Evolutionary conservation across 257 asterid genomes (phyloP).

Genomic region (Solanum sejunctum): DNA sequence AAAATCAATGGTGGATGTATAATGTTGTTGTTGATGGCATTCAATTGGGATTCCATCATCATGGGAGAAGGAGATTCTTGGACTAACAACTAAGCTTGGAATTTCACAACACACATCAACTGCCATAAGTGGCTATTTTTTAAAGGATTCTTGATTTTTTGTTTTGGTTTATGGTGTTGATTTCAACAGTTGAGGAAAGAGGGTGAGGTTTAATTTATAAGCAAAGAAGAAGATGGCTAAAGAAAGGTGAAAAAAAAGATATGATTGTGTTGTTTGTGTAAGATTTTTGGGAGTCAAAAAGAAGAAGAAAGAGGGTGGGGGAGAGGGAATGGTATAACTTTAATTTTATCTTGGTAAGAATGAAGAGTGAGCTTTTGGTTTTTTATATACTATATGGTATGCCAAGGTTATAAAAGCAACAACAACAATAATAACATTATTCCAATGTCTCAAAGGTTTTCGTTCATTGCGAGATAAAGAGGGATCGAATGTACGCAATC

Average conservation of each 20-base stretch:
- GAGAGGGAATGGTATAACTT: slow-evolving; percentile 1
- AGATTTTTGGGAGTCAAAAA: slow-evolving; percentile 30
- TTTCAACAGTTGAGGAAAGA: background rate
- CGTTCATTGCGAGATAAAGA: too few relatives aligned
- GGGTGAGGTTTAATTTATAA: background rate
- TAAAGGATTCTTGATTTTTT: background rate
- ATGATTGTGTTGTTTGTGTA: background rate
- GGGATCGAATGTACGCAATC: too few relatives aligned
- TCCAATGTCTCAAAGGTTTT: too few relatives aligned
- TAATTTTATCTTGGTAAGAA: slow-evolving; percentile 9
- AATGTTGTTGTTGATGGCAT: slow-evolving; percentile 1
- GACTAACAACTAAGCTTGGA: slow-evolving; percentile 32
- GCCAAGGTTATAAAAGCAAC: slow-evolving; percentile 9
- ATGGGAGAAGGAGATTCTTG: slow-evolving; percentile 71
- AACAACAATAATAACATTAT: too few relatives aligned
- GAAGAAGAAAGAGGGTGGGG: background rate
- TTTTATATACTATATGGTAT: background rate
- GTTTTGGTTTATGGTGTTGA: background rate
- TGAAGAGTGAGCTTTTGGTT: slow-evolving; percentile 32
- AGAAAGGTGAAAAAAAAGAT: background rate
- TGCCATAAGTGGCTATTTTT: slow-evolving; percentile 29
- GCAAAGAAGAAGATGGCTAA: background rate
- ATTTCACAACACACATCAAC: slow-evolving; percentile 51
- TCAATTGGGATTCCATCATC: slow-evolving; percentile 39
- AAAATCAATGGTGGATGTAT: slow-evolving; percentile 45